Conservation (phyloP, 768 basidiomycete genomes). For the Cystofilobasidium ferigula region DNA sequence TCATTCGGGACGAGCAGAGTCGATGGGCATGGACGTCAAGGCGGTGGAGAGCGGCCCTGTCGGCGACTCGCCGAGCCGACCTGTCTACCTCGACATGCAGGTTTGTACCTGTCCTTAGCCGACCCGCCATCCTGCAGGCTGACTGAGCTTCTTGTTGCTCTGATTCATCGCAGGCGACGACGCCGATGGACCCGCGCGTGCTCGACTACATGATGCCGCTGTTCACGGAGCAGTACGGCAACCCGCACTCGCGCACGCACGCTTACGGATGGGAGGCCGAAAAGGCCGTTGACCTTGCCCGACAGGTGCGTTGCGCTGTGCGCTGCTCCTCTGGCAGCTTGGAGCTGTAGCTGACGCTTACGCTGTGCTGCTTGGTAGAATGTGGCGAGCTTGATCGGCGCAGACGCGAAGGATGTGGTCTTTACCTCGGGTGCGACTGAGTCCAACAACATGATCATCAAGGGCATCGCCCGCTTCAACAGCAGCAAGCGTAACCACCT, state of each 20-base stretch:
- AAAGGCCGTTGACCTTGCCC: slow-evolving; percentile 79
- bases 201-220: slow-evolving; percentile 94
- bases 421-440: slow-evolving; percentile 98
- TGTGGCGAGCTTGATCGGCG: slow-evolving; percentile 83
- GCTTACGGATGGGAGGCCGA: slow-evolving; percentile 99
- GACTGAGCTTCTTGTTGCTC: not conserved
- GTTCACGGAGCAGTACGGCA: slow-evolving; percentile 89
- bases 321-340: not conserved
- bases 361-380: slow-evolving; percentile 45
- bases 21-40: slow-evolving; percentile 25
- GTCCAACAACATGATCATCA: slow-evolving; percentile 93
- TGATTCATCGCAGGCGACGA: slow-evolving; percentile 60
- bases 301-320: slow-evolving; percentile 50
- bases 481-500: slow-evolving; percentile 67
- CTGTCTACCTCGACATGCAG: slow-evolving; percentile 98
- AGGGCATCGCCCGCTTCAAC: slow-evolving; percentile 90
- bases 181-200: slow-evolving; percentile 92
- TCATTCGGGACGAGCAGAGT: not conserved
- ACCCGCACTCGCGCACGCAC: slow-evolving; percentile 95
- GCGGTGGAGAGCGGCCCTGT: slow-evolving; percentile 30
- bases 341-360: not conserved
- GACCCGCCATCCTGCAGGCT: not conserved
- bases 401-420: slow-evolving; percentile 86
- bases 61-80: slow-evolving; percentile 41
- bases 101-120: slow-evolving; percentile 41